Base-by-base conservation (phyloP, 371 early-diverging fungal species). In the Mucor racemosus region DNA sequence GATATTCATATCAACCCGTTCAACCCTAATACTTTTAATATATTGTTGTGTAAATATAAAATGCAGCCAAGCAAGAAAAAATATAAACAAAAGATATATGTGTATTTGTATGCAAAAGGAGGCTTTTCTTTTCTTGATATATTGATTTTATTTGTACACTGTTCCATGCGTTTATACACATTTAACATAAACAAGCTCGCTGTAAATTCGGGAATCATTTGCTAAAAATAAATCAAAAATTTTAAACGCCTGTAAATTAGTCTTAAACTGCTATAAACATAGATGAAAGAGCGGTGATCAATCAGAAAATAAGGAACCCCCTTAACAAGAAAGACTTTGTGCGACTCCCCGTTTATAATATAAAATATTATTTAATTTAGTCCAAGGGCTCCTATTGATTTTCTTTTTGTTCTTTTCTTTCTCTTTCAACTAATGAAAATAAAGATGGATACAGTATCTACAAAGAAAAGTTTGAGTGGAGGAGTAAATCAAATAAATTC, bases 401-500 rank as follows among this genome's bases (percentile, higher is more conserved):
- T 33, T 56, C 41, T 56, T 41, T 64, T 56, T 55, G 4, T 48
- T 62, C 44, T 54, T 34, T 53, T 39, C 26, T 14, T 35, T 7
- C 31, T 15, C 4, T 11, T 34, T 15, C 17, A 14, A 9, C 15
- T 55, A 50, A 21, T 19, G n/a, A 19, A 19, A 11, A 26, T 26
- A 26, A 50, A 50, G 26, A 50, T 50, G 50, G 50, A 50, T 26
- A 50, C 26, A 50, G 50, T 13, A 21, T 21, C 50, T 50, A 35
- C 33, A 55, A 55, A 55, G 35, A 55, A 34, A 35, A n/a, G 34
- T 6, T 34, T 35, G 35, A 7, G 35, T 15, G 17, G 35, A 7
- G 35, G 55, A 11, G 39, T 60, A 14, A 57, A 61, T 14, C 56
- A 46, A 39, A 31, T 58, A 31, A 67, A 67, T 39, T 38, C 34